Percentiles rank a stretch among this genome's conserved stretches.
phyloP scores from a whole-genome alignment of 2,329 filamentous ascomycete genomes.

The Paecilomyces dactylethromorphus region DNA sequence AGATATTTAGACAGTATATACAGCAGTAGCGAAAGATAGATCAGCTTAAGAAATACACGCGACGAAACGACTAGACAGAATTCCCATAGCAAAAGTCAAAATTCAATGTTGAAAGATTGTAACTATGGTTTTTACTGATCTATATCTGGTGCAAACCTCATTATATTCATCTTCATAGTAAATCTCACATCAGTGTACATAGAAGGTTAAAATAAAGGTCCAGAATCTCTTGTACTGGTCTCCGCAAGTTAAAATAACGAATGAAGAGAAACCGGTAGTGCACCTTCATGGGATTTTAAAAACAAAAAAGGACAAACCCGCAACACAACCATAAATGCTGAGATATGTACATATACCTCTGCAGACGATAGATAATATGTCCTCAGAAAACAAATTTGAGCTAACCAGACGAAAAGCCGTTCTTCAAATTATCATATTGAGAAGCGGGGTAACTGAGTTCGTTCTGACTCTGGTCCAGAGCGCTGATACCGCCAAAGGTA shows the following conservation, averaged over 20 bases:
- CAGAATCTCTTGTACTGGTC: no score
- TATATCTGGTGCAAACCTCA: no score
- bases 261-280: no score
- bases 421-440: constrained; percentile 48
- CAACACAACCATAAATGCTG: neutral
- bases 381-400: neutral
- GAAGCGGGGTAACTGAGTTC: constrained; percentile 46
- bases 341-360: neutral
- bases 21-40: constrained; percentile 39
- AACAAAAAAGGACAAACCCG: no score
- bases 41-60: neutral
- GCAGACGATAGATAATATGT: neutral
- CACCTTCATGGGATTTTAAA: no score
- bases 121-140: no score
- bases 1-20: constrained; percentile 65
- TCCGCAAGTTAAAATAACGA: no score
- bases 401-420: constrained; percentile 14
- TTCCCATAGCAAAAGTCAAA: neutral
- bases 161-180: no score
- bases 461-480: constrained; percentile 44
- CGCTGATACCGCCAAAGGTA: constrained; percentile 21
- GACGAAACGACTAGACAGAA: neutral
- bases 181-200: no score
- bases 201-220: no score
- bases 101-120: neutral